phyloP scores from a whole-genome alignment of 768 basidiomycete genomes.

The Myochromella boudieri region DNA sequence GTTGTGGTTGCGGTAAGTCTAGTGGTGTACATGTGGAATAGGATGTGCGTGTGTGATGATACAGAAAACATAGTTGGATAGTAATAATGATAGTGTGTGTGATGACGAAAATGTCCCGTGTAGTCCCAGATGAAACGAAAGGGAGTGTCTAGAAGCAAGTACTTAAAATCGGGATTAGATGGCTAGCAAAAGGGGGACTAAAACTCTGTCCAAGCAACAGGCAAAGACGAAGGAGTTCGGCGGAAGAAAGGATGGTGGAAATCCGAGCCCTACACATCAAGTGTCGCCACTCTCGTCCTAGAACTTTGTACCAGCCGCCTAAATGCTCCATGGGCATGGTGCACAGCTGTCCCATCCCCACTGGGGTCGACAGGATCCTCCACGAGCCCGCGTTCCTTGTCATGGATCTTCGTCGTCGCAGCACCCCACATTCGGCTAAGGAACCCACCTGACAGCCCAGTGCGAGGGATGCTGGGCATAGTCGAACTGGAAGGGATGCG shows the following conservation, averaged over 20 bases:
- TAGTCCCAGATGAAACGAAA: too few species aligned
- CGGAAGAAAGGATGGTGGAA: not conserved
- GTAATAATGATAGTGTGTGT: constrained; percentile 20
- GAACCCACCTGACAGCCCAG: constrained; percentile 45
- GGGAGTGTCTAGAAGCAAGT: too few species aligned
- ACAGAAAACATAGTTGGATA: constrained; percentile 20
- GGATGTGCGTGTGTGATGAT: constrained; percentile 11
- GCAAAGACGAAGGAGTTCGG: too few species aligned
- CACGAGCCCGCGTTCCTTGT: constrained; percentile 19
- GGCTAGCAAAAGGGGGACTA: too few species aligned
- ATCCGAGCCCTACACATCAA: constrained; percentile 12
- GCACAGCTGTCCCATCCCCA: constrained; percentile 17
- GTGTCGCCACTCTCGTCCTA: constrained; percentile 18
- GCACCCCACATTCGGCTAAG: constrained; percentile 77
- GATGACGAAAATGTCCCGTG: constrained; percentile 4
- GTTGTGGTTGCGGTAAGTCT: too few species aligned
- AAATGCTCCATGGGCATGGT: constrained; percentile 24
- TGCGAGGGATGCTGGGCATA: constrained; percentile 33
- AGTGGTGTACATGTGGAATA: constrained; percentile 6
- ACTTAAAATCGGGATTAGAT: constrained; percentile 23
- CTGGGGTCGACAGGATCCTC: constrained; percentile 13
- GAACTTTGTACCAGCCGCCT: constrained; percentile 30
- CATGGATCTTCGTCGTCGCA: constrained; percentile 35
- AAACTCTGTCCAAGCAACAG: too few species aligned
- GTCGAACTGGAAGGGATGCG: constrained; percentile 35